Conservation (phyloP, 2,329 filamentous ascomycete genomes). For the Aspergillus awamori region DNA sequence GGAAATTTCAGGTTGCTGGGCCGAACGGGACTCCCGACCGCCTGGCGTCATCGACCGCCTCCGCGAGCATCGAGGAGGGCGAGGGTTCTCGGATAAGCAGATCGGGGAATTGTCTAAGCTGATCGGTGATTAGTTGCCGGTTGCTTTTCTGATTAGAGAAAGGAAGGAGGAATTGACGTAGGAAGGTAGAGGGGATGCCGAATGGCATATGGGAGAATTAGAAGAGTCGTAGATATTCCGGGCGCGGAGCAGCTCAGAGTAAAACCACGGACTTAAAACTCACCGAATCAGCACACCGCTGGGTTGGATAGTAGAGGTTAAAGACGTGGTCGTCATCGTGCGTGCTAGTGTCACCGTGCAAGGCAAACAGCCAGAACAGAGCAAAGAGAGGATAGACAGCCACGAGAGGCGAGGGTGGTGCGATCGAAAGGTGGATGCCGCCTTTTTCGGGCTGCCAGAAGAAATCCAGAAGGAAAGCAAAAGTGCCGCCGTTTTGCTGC, state of each 20-base stretch:
- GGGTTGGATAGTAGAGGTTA: neutral
- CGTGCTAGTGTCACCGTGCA: neutral
- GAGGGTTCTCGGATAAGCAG: neutral
- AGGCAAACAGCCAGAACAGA: neutral
- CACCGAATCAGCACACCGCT: neutral
- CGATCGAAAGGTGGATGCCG: slow-evolving; percentile 1
- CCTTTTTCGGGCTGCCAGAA: neutral
- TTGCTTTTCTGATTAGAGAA: neutral
- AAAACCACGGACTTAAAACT: neutral
- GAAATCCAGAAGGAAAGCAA: neutral
- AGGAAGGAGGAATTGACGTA: neutral
- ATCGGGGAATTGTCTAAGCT: neutral
- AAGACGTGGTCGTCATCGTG: neutral
- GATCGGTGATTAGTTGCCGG: neutral
- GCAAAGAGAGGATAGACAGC: neutral
- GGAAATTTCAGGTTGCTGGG: slow-evolving; percentile 1
- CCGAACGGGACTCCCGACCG: slow-evolving; percentile 16
- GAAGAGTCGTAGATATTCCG: neutral
- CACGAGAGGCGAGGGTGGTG: neutral
- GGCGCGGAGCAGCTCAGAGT: neutral
- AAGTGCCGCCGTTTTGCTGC: neutral
- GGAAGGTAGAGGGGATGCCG: neutral
- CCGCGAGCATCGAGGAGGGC: neutral
- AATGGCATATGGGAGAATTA: neutral
- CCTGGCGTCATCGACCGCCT: slow-evolving; percentile 13